Percentiles rank a stretch among this genome's conserved stretches.
phyloP scores from a whole-genome alignment of 2,329 filamentous ascomycete species.

The Pseudogymnoascus sp. region DNA sequence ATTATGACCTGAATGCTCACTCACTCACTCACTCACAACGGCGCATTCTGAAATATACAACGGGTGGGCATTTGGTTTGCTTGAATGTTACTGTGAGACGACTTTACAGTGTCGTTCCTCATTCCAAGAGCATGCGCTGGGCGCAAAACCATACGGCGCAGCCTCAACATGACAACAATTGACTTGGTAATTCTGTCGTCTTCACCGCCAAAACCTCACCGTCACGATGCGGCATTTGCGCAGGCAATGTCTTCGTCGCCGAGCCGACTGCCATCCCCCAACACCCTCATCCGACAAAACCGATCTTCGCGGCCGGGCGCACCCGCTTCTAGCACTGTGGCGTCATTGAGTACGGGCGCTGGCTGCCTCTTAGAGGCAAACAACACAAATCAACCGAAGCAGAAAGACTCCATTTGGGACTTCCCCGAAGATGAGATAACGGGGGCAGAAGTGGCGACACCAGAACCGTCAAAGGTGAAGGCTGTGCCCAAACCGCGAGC shows the following conservation, averaged over 20 bases:
- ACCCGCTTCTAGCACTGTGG: constrained; percentile 32
- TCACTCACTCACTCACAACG: background rate
- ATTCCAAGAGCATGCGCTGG: constrained; percentile 18
- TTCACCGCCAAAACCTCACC: constrained; percentile 28
- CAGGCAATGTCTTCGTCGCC: constrained; percentile 33
- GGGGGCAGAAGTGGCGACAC: constrained; percentile 6
- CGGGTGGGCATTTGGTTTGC: background rate
- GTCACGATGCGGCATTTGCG: background rate
- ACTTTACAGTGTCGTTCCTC: constrained; percentile 21
- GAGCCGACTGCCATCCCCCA: constrained; percentile 33
- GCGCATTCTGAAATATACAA: background rate
- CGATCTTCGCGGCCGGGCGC: constrained; percentile 12
- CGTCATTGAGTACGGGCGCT: constrained; percentile 37
- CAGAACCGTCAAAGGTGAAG: constrained; percentile 20
- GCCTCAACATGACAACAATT: constrained; percentile 31
- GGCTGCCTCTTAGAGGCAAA: constrained; percentile 26
- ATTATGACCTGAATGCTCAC: background rate
- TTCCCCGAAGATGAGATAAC: constrained; percentile 15
- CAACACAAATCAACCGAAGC: background rate
- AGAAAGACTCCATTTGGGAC: constrained; percentile 6
- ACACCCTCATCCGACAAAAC: background rate
- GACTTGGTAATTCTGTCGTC: constrained; percentile 36
- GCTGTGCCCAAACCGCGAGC: constrained; percentile 23
- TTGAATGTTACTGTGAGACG: background rate
- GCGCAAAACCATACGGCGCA: constrained; percentile 18